Conservation (phyloP, 2,329 filamentous ascomycete genomes). For the Aspergillus sp. region DNA sequence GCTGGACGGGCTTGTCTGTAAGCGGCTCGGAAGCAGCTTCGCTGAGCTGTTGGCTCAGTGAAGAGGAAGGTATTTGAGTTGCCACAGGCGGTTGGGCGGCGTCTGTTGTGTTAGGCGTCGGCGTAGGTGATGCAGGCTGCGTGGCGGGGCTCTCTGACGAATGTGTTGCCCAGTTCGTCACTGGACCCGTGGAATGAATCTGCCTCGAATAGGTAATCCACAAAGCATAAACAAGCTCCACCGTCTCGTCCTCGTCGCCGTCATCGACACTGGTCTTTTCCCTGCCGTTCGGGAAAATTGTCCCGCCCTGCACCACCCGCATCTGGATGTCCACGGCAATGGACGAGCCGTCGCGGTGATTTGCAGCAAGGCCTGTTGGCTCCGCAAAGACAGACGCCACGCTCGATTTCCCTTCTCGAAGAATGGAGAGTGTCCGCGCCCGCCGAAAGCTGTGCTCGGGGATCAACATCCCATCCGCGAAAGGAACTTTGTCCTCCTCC, state of each 20-base stretch:
- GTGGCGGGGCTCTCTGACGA: constrained; percentile 68
- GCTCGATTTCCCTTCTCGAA: constrained; percentile 74
- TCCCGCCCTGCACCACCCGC: constrained; percentile 87
- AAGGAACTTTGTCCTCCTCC: constrained; percentile 72
- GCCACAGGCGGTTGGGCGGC: constrained; percentile 20
- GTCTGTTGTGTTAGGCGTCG: constrained; percentile 13
- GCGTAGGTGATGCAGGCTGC: constrained; percentile 26
- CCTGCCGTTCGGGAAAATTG: constrained; percentile 49
- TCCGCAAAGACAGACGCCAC: constrained; percentile 69
- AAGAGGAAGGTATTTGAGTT: constrained; percentile 34
- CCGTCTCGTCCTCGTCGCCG: constrained; percentile 37
- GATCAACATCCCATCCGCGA: constrained; percentile 91
- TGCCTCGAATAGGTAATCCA: constrained; percentile 97
- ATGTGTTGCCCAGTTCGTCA: constrained; percentile 56
- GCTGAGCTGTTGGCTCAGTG: constrained; percentile 44
- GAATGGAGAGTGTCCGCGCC: constrained; percentile 70
- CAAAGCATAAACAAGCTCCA: constrained; percentile 82
- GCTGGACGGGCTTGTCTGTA: constrained; percentile 32
- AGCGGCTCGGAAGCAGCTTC: constrained; percentile 41
- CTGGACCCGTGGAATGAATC: constrained; percentile 63
- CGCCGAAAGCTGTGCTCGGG: constrained; percentile 92
- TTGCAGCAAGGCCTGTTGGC: constrained; percentile 74
- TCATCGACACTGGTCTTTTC: constrained; percentile 57
- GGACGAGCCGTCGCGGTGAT: constrained; percentile 81
- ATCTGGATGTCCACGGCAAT: constrained; percentile 94